Evolutionary conservation across 805 yeast genomes (phyloP).

Genomic region (Maudiozyma pseudohumilis): DNA sequence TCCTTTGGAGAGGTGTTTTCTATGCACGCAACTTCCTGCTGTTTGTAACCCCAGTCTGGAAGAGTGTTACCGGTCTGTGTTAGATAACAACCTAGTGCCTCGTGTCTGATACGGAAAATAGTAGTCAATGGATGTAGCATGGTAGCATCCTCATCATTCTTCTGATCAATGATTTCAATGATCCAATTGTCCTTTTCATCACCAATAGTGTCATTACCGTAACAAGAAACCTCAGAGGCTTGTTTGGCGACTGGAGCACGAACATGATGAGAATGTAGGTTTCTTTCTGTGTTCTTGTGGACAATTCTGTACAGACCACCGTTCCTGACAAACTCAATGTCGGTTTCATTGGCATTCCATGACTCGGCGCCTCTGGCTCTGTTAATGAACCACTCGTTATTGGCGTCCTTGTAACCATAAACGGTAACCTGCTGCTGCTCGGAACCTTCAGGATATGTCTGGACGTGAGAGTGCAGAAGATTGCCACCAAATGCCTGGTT

Average conservation of each 20-base stretch:
- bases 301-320: conserved; percentile 62
- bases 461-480: conserved; percentile 79
- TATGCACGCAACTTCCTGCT: conserved; percentile 65
- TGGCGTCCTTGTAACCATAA: conserved; percentile 78
- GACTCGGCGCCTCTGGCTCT: conserved; percentile 37
- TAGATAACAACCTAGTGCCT: conserved; percentile 59
- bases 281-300: conserved; percentile 62
- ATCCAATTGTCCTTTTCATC: conserved; percentile 88
- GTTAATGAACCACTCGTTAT: conserved; percentile 73
- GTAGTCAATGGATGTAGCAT: conserved; percentile 69
- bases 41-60: conserved; percentile 81
- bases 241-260: conserved; percentile 61
- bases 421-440: conserved; percentile 91
- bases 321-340: conserved; percentile 36
- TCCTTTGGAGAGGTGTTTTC: conserved; percentile 60
- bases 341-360: conserved; percentile 24
- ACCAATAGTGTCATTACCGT: conserved; percentile 61
- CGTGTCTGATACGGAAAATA: conserved; percentile 57
- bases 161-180: conserved; percentile 67
- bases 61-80: conserved; percentile 60
- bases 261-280: conserved; percentile 74
- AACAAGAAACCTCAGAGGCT: conserved; percentile 79
- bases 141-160: conserved; percentile 38
- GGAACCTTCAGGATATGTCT: conserved; percentile 83
- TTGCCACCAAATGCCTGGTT: conserved; percentile 71